phyloP scores from a whole-genome alignment of 331 rosid genomes.

The Arachis monticola region DNA sequence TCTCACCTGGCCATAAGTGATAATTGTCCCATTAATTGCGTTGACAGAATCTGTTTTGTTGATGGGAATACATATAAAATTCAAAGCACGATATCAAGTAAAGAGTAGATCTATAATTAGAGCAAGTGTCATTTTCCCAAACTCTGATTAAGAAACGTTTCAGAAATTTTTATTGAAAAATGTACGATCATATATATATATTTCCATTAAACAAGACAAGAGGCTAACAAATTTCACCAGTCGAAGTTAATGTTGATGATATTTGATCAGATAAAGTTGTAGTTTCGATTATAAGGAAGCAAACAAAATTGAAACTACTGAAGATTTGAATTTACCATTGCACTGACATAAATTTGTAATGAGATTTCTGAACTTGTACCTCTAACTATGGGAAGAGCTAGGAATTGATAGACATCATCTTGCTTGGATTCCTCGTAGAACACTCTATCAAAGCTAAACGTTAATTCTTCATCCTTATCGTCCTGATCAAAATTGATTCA shows the following conservation, averaged over 20 bases:
- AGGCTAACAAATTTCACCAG: constrained; percentile 9
- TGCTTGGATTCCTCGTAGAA: constrained; percentile 77
- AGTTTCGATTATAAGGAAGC: not conserved
- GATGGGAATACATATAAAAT: constrained; percentile 29
- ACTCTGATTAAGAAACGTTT: constrained; percentile 12
- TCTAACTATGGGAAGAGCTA: constrained; percentile 76
- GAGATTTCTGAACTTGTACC: constrained; percentile 49
- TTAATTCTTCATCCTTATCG: constrained; percentile 69
- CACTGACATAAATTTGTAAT: not conserved
- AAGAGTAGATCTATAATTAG: not conserved
- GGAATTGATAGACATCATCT: constrained; percentile 65
- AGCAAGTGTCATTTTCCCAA: constrained; percentile 7
- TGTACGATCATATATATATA: not conserved
- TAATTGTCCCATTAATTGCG: constrained; percentile 74
- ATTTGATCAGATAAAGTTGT: too few species aligned
- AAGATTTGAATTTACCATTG: constrained; percentile 24
- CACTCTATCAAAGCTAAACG: constrained; percentile 72
- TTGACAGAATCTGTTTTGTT: constrained; percentile 66
- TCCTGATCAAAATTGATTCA: constrained; percentile 52
- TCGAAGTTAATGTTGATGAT: not conserved
- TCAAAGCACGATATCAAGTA: constrained; percentile 30
- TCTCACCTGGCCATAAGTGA: constrained; percentile 87
- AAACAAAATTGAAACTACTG: constrained; percentile 7
- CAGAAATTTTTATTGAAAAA: not conserved
- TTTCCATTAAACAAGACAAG: not conserved